Percentiles rank a stretch among this genome's conserved stretches.
phyloP scores from a whole-genome alignment of 805 yeast genomes.

The Candida tammaniensis region DNA sequence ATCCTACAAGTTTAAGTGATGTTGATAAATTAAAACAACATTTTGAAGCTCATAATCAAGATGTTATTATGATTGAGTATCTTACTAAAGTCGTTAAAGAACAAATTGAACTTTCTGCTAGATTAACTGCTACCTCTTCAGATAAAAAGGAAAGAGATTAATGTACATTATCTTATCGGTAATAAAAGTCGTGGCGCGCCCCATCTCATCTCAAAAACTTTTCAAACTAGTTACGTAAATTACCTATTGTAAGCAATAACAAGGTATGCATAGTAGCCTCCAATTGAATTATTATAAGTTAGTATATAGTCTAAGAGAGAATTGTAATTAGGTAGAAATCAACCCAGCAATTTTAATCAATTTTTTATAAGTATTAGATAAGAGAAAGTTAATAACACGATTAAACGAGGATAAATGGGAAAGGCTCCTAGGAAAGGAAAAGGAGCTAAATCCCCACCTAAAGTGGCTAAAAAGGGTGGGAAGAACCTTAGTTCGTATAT shows the following conservation, averaged over 20 bases:
- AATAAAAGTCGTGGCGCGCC: slow-evolving; percentile 1
- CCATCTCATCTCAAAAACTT: slow-evolving; percentile 7
- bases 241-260: too few species aligned
- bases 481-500: slow-evolving; percentile 28
- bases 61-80: slow-evolving; percentile 76
- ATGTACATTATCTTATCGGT: slow-evolving; percentile 1
- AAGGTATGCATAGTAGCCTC: too few species aligned
- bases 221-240: too few species aligned
- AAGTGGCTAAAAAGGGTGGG: slow-evolving; percentile 22
- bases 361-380: too few species aligned
- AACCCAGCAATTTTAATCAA: too few species aligned
- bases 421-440: slow-evolving; percentile 13
- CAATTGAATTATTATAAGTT: background rate
- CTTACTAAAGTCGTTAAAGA: slow-evolving; percentile 81
- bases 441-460: slow-evolving; percentile 3
- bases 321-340: too few species aligned
- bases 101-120: slow-evolving; percentile 76
- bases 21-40: slow-evolving; percentile 53
- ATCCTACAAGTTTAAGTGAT: slow-evolving; percentile 48
- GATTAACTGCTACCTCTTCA: slow-evolving; percentile 52
- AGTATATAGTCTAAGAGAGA: background rate
- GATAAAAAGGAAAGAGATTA: slow-evolving; percentile 4
- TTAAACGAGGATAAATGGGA: too few species aligned
- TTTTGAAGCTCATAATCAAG: slow-evolving; percentile 73
- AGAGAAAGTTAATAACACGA: too few species aligned